Conservation (phyloP, 202 grass and related monocot species). For the Hordeum pubiflorum region DNA sequence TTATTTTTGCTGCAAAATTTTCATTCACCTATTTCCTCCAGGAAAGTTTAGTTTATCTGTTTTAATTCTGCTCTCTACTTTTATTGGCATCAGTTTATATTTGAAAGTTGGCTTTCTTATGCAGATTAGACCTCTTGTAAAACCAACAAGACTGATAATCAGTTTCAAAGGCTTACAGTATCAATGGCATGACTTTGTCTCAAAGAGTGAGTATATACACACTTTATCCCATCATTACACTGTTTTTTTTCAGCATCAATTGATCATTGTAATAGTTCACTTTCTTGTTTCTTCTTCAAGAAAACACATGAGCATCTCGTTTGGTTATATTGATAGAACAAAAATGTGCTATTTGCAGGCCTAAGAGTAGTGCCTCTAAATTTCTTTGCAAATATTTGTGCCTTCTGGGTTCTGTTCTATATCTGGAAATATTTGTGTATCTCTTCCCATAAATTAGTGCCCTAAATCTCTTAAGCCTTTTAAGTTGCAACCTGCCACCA, state of each 20-base stretch:
- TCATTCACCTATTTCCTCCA: conserved; percentile 97
- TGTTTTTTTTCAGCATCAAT: neutral
- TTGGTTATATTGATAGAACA: neutral
- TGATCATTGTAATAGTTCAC: neutral
- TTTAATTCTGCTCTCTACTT: neutral
- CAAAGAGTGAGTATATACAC: conserved; percentile 59
- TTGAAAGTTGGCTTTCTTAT: conserved; percentile 29
- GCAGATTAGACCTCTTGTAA: conserved; percentile 75
- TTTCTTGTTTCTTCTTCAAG: neutral
- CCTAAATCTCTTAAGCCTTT: neutral
- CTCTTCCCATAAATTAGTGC: neutral
- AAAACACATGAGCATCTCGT: neutral
- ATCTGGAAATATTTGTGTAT: conserved; percentile 2
- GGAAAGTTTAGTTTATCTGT: conserved; percentile 44
- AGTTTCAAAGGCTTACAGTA: conserved; percentile 53
- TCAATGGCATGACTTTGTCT: conserved; percentile 81
- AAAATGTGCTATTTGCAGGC: neutral
- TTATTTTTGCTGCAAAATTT: conserved; percentile 76
- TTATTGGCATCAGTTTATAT: conserved; percentile 5
- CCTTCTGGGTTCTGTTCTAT: neutral
- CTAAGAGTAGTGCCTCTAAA: neutral
- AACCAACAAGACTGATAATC: conserved; percentile 61
- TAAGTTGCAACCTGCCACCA: neutral
- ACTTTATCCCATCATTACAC: neutral
- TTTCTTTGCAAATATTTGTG: neutral